phyloP scores from a whole-genome alignment of 352 stramenopile species.

The Globisporangium emineosum region DNA sequence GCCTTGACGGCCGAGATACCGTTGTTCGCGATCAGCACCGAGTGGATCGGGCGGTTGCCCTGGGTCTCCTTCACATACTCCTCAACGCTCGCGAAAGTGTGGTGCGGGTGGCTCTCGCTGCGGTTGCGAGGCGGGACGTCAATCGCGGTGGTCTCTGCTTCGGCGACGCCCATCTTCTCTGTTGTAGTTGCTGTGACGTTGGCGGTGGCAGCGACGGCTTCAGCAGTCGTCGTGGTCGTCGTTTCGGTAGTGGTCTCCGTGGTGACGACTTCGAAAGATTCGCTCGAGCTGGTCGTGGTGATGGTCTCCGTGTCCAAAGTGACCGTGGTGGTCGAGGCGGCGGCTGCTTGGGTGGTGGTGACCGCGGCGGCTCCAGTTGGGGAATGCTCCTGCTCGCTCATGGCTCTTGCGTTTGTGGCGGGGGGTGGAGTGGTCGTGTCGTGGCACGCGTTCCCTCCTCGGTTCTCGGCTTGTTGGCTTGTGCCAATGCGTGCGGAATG shows the following conservation, averaged over 20 bases:
- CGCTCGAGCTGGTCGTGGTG: background rate
- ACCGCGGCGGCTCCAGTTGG: constrained; percentile 14
- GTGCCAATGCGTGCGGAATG: background rate
- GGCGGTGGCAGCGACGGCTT: background rate
- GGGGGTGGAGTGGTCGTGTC: background rate
- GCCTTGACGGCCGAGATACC: constrained; percentile 99
- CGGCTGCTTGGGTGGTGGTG: background rate
- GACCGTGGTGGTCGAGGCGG: background rate
- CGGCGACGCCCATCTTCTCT: constrained; percentile 2
- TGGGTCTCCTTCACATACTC: constrained; percentile 91
- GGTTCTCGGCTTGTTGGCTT: constrained; percentile 1
- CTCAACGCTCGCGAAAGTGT: constrained; percentile 88
- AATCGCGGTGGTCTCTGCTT: background rate
- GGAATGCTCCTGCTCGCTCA: constrained; percentile 15
- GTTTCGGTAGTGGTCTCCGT: constrained; percentile 9
- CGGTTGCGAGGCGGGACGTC: constrained; percentile 29
- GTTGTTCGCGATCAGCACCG: constrained; percentile 99
- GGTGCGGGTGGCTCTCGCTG: constrained; percentile 55
- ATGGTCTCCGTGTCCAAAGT: constrained; percentile 1
- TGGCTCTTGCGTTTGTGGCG: background rate
- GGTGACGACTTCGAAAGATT: constrained; percentile 5
- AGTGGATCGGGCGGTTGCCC: constrained; percentile 91
- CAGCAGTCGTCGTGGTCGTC: constrained; percentile 10
- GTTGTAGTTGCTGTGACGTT: background rate
- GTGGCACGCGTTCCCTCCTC: too few relatives aligned